Base-by-base conservation (phyloP, 2,329 filamentous ascomycete species). In the Cercospora zeina region DNA sequence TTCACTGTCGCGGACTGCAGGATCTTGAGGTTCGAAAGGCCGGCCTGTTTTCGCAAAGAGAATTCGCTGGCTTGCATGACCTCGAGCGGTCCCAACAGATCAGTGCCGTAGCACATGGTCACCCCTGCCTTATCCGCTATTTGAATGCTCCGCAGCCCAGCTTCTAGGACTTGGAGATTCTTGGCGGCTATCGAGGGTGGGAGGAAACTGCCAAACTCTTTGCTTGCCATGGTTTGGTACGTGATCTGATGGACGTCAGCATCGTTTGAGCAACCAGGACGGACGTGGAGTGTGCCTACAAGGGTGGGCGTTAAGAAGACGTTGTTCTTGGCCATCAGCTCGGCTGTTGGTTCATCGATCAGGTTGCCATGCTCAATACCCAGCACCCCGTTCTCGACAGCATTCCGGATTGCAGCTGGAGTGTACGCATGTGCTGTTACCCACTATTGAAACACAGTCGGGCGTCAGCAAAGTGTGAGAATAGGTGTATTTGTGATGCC, bases 341-440 rank as follows among this genome's bases (percentile, higher is more conserved):
- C 70, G 0, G 83, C 76, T 64, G 80, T 74, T 30, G 81, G 77
- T 69, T 85, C 83, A 73, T 89, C 87, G 56, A 87, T 76, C n/a
- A 87, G 76, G 14, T 85, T 81, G 24, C 85, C 86, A 66, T 86
- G 84, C 63, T 87, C 84, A 64, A 86, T 85, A 0, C 82, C 82
- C 16, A 68, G 76, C 0, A 83, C 81, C 5, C 83, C 85, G 54
- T 85, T 82, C 14, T 80, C 76, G 19, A 87, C 76, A 1, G 82
- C 81, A 62, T 85, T 82, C 5, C 78, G 77, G 37, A 87, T 85
- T 0, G 83, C 79, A 45, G 74, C 70, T 2, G 82, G 78, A 0
- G 83, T 86, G 70, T 87, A 86, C 0, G 82, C 82, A 66, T 87
- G 84, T 2, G 81, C 81, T 1, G 83, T 86, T 1, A 85, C 83